Evolutionary conservation across 2,329 filamentous ascomycete genomes (phyloP), one percentile per base, ranked within the genome.

Genomic region (Xylariaceae sp.): DNA sequence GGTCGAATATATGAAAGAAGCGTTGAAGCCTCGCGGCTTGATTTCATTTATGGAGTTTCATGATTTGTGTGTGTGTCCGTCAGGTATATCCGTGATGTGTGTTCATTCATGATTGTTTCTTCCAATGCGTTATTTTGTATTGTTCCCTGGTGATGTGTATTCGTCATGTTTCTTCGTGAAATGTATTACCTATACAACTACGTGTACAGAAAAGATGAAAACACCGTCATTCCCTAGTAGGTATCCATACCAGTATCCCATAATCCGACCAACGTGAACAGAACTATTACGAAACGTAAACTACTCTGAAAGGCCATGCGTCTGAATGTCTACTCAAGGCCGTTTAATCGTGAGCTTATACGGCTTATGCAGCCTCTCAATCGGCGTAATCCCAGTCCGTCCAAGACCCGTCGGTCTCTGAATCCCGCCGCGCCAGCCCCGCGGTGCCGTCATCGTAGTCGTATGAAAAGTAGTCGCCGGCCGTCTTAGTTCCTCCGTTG

Each of bases 301-400:
- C 17, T 18, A 18, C 17, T 18, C 17, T 18, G 17, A 18, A 18
- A 18, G 17, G 17, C 17, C 17, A 18, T 18, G 17, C 2, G 17
- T 18, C 17, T 18, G 17, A 18, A 18, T 18, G 17, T 18, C 17
- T 18, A 10, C 39, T 67, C 57, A 69, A 23, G 69, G 60, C 57
- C 79, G 75, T 59, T 78, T 80, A 17, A 84, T 78, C 9, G 80
- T 84, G 65, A 84, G 72, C 71, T 82, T 84, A 59, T 85, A 85
- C 4, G 82, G 82, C 67, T 78, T 82, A 57, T 76, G 75, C 53
- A 84, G 68, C 64, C 75, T 76, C 53, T 81, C 77, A 67, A 84
- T 76, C 0, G 79, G 77, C 48, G 78, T 74, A 37, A 81, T 75
- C 0, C 77, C 74, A 2, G 75, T 77, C 23, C 72, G 67, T 15